Conservation (phyloP, 2,329 filamentous ascomycete species). For the Aspergillus ustus region DNA sequence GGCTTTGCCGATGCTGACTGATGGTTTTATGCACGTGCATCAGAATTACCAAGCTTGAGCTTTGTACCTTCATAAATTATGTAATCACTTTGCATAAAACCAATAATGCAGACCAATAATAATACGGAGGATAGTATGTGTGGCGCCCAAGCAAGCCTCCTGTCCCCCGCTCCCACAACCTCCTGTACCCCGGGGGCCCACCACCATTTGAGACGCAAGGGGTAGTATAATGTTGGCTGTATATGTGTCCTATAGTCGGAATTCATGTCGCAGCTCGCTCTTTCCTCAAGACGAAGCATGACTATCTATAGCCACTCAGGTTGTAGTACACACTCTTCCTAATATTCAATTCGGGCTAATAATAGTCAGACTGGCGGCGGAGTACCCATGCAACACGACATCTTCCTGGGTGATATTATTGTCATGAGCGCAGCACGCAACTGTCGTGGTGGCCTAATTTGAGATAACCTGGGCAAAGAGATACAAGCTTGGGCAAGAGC, state of each 20-base stretch:
- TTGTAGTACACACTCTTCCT: constrained; percentile 25
- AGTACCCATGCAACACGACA: constrained; percentile 9
- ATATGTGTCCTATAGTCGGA: not conserved
- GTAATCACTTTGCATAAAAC: too few species aligned
- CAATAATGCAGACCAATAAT: too few species aligned
- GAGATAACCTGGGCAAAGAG: constrained; percentile 7
- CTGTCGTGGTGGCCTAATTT: not conserved
- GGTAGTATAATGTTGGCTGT: not conserved
- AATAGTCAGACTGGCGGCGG: constrained; percentile 31
- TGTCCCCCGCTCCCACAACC: too few species aligned
- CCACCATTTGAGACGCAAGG: too few species aligned
- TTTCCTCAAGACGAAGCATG: not conserved
- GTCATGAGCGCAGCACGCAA: not conserved
- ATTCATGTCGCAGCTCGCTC: not conserved
- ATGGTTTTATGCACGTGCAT: too few species aligned
- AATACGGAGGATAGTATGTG: too few species aligned
- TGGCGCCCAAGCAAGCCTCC: too few species aligned
- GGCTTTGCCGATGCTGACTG: too few species aligned
- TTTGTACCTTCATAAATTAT: too few species aligned
- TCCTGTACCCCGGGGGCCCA: too few species aligned
- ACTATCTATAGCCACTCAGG: not conserved
- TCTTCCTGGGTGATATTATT: constrained; percentile 4
- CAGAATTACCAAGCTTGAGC: too few species aligned
- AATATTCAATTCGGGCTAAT: constrained; percentile 27
- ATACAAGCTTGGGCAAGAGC: not conserved